A percentile compares a stretch with the other conserved stretches of the same genome.
Evolutionary conservation across 2,329 filamentous ascomycete genomes (phyloP).

Genomic region (Fusarium graminum): DNA sequence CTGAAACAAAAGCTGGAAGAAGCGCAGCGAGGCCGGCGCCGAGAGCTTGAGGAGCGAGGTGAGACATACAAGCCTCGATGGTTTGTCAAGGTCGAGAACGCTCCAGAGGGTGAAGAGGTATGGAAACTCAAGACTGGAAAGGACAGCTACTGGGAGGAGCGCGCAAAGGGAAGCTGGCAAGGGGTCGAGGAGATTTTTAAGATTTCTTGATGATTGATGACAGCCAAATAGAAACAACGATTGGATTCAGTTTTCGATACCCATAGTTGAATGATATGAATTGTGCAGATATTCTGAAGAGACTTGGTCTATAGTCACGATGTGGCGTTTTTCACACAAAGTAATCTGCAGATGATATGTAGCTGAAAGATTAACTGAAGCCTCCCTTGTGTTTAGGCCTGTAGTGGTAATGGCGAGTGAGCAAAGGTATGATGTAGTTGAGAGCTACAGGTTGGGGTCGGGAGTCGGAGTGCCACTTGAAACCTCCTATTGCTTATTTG

Average conservation of each 20-base stretch:
- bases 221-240: conserved; percentile 24
- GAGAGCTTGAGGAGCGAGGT: conserved; percentile 80
- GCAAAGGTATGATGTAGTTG: background rate
- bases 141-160: conserved; percentile 94
- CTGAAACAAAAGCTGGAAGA: conserved; percentile 89
- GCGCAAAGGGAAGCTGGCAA: conserved; percentile 75
- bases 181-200: conserved; percentile 66
- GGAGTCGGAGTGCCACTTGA: conserved; percentile 12
- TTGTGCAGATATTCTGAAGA: background rate
- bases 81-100: conserved; percentile 80
- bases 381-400: conserved; percentile 9
- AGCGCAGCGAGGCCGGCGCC: conserved; percentile 80
- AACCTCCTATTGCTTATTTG: conserved; percentile 29
- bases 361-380: conserved; percentile 5
- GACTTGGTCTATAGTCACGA: background rate
- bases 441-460: background rate
- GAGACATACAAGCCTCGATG: conserved; percentile 81
- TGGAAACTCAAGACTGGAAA: conserved; percentile 84
- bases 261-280: conserved; percentile 17
- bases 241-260: conserved; percentile 30
- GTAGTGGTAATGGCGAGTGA: background rate
- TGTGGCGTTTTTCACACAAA: background rate
- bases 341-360: background rate
- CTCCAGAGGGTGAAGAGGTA: conserved; percentile 72
- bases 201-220: conserved; percentile 42